Evolutionary conservation across 2,329 filamentous ascomycete genomes (phyloP), one percentile per base, ranked within the genome.

Genomic region (Calonectria hawksworthii): DNA sequence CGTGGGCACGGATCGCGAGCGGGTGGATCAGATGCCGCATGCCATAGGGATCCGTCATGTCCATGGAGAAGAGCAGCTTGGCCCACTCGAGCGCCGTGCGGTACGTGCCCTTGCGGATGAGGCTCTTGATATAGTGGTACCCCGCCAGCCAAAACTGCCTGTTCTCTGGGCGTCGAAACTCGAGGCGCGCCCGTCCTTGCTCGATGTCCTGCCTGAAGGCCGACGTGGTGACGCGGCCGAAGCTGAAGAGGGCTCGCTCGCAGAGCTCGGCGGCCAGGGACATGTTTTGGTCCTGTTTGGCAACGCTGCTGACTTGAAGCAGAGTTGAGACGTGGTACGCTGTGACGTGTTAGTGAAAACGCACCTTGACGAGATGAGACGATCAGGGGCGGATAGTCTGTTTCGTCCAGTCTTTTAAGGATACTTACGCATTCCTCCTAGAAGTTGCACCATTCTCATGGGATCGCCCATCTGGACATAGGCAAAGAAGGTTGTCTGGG

Each of bases 71-170:
- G 13, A 98, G 88, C 8, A 99, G 86, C 85, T 97, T 98, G 9
- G 95, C 91, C 96, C 97, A 99, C 84, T 99, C 97, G 63, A 98
- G 92, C 0, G 96, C 95, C 0, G 97, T 99, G 61, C 96, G 91
- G 89, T 95, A 98, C 1, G 96, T 98, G n/a, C 96, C 96, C 80
- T 98, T 96, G 86, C 95, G 93, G 21, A 95, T 90, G 28, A 99
- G 88, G 78, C 95, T 97, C 79, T 91, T 92, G 80, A 99, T 93
- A 81, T 98, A 98, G 78, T 96, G 93, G 88, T 96, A 98, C 11
- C 93, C 94, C 1, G 95, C 94, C 44, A 99, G 91, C 93, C 95
- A 98, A 77, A 99, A 93, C 84, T 99, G 96, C 54, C 97, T 91
- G 83, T 99, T 99, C 83, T 98, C 96, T 0, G 94, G 93, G 47